Base-by-base conservation (phyloP, 2,329 filamentous ascomycete species). In the Trichoderma semiorbis region DNA sequence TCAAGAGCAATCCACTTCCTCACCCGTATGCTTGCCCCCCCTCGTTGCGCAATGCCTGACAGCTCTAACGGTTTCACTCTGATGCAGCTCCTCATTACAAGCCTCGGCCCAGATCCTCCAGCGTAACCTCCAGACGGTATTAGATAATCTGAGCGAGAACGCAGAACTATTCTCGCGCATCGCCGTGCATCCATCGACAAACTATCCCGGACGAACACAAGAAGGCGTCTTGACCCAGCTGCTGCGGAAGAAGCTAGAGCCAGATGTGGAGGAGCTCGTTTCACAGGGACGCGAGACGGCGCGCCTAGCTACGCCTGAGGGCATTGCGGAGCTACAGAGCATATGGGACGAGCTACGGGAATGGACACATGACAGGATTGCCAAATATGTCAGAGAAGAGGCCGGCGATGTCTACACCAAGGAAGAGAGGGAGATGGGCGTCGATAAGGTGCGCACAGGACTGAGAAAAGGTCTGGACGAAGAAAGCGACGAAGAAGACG, bases 221-320 rank as follows among this genome's bases (percentile, higher is more conserved):
- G 89, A 92, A 79, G 82, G 80, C 63, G 85, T 93, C 5, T 85
- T 95, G 1, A 85, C 88, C 30, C 88, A 91, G 76, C 85, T 97
- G 2, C 84, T 97, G 36, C 91, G 93, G 50, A 97, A 96, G 82
- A 96, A 96, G 79, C 86, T 94, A 63, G 93, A 96, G 75, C 93
- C 93, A 0, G 86, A 89, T 28, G 90, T 94, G 21, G 92, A 95
- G 78, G 89, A 90, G 71, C 91, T 91, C 82, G 90, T 95, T 30
- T 87, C 89, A 26, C 84, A 89, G 66, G 91, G 90, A 1, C 87
- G 88, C 43, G 84, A 84, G 72, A 83, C 83, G 32, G 84, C 84
- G 14, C 78, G 76, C 18, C 75, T 78, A 30, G 79, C 78, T 5
- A 85, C 72, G 76, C 83, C 84, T 1, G 85, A 90, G 66, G 83